A percentile compares a stretch with the other conserved stretches of the same genome.
Evolutionary conservation across 768 basidiomycete species (phyloP).

Genomic region (Pleurotus sapidus): DNA sequence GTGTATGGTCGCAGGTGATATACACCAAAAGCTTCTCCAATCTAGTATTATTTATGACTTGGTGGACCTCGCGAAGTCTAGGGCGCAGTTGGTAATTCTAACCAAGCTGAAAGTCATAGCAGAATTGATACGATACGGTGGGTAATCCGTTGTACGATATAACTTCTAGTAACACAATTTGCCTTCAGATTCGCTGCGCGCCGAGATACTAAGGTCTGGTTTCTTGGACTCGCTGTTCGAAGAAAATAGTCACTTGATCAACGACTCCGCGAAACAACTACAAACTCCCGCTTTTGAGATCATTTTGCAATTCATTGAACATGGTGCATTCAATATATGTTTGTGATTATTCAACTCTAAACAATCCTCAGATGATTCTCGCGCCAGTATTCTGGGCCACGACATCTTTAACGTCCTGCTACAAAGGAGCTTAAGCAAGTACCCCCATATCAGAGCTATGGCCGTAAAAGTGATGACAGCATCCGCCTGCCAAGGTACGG

Average conservation of each 20-base stretch:
- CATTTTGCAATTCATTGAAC: not conserved
- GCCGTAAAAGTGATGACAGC: not conserved
- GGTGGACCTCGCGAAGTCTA: not conserved
- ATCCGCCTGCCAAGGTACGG: not conserved
- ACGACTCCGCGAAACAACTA: not conserved
- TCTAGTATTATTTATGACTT: not conserved
- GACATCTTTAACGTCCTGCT: not conserved
- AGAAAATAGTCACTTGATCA: not conserved
- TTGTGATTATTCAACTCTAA: not conserved
- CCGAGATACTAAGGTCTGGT: not conserved
- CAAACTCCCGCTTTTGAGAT: not conserved
- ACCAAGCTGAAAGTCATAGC: not conserved
- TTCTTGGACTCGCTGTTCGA: slow-evolving; percentile 1
- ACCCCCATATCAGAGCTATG: not conserved
- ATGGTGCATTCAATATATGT: not conserved
- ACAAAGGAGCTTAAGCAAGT: not conserved
- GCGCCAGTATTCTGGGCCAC: not conserved
- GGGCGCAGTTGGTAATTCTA: not conserved
- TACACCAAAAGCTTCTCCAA: not conserved
- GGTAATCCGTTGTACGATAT: not conserved
- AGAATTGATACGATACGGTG: not conserved
- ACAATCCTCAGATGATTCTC: not conserved
- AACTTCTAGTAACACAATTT: too few species aligned
- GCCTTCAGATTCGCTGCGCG: not conserved
- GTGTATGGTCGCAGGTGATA: not conserved